Evolutionary conservation across 768 basidiomycete genomes (phyloP).

Genomic region (Lactarius indigo): DNA sequence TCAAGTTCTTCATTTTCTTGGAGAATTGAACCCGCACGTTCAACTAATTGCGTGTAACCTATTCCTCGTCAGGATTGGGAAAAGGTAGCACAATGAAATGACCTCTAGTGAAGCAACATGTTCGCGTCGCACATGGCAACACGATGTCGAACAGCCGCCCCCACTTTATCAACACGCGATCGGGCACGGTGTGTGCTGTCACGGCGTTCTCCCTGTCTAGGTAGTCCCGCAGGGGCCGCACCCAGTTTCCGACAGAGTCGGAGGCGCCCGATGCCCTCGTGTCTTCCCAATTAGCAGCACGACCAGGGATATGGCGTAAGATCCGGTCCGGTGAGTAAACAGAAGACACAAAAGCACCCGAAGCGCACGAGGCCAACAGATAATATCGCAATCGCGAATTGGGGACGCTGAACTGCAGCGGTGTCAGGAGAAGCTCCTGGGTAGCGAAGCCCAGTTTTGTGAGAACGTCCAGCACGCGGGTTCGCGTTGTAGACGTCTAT

Average conservation of each 20-base stretch:
- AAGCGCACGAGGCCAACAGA: conserved; percentile 56
- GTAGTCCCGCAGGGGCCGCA: conserved; percentile 36
- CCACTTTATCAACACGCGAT: conserved; percentile 68
- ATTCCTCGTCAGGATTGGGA: conserved; percentile 6
- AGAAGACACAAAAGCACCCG: conserved; percentile 37
- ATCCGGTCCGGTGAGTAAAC: conserved; percentile 29
- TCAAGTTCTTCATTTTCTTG: conserved; percentile 67
- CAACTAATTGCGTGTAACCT: conserved; percentile 77
- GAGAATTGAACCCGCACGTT: conserved; percentile 73
- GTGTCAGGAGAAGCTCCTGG: conserved; percentile 65
- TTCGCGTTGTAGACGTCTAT: conserved; percentile 64
- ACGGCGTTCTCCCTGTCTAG: conserved; percentile 35
- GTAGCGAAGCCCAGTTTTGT: conserved; percentile 51
- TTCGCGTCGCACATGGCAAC: conserved; percentile 52
- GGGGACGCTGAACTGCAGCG: conserved; percentile 74
- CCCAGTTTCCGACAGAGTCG: conserved; percentile 10
- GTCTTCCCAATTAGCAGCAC: conserved; percentile 42
- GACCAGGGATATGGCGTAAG: conserved; percentile 53
- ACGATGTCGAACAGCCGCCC: conserved; percentile 80
- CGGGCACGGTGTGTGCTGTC: conserved; percentile 43
- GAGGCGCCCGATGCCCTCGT: conserved; percentile 30
- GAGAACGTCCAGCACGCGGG: conserved; percentile 51
- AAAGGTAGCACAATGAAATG: neutral
- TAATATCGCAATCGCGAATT: conserved; percentile 83
- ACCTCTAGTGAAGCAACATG: conserved; percentile 85